Evolutionary conservation across 1,139 yeast genomes (phyloP).

Genomic region (Blastobotrys persicus): DNA sequence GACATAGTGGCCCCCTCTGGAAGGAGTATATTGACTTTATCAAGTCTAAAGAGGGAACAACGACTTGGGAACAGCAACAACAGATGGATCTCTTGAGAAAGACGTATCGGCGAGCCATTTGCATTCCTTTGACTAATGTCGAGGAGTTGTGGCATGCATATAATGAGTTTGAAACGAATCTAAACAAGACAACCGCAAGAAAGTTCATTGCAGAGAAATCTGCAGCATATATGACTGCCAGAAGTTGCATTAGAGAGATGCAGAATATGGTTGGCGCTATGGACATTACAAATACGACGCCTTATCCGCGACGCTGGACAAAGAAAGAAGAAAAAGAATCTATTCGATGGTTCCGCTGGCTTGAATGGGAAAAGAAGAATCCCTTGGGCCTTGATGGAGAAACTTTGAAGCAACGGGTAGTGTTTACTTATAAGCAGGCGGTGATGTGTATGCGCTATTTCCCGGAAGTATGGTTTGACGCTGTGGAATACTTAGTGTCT

Average conservation of each 20-base stretch:
- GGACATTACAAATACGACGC: constrained; percentile 39
- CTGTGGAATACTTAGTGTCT: constrained; percentile 40
- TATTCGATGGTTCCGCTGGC: constrained; percentile 71
- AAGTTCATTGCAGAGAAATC: constrained; percentile 82
- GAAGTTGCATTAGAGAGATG: constrained; percentile 77
- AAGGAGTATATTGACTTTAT: constrained; percentile 77
- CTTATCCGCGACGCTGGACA: constrained; percentile 38
- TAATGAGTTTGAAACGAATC: constrained; percentile 77
- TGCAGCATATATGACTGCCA: constrained; percentile 84
- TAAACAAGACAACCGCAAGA: constrained; percentile 75
- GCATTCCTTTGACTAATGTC: constrained; percentile 68
- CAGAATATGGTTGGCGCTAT: constrained; percentile 52
- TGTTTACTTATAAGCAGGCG: constrained; percentile 72
- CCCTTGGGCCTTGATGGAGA: constrained; percentile 56
- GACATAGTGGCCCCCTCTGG: constrained; percentile 73
- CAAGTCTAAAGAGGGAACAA: constrained; percentile 72
- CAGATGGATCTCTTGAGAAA: constrained; percentile 74
- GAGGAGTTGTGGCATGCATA: constrained; percentile 81
- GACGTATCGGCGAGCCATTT: constrained; percentile 65
- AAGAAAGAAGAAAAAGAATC: constrained; percentile 40
- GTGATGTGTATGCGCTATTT: constrained; percentile 62
- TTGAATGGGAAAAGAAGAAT: constrained; percentile 73
- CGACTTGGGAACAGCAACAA: constrained; percentile 86
- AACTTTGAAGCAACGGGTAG: constrained; percentile 56
- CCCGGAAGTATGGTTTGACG: constrained; percentile 87